Evolutionary conservation across 495 filamentous ascomycete species (phyloP), one percentile per base, ranked within the genome.

Genomic region (Penicillium alfredii): DNA sequence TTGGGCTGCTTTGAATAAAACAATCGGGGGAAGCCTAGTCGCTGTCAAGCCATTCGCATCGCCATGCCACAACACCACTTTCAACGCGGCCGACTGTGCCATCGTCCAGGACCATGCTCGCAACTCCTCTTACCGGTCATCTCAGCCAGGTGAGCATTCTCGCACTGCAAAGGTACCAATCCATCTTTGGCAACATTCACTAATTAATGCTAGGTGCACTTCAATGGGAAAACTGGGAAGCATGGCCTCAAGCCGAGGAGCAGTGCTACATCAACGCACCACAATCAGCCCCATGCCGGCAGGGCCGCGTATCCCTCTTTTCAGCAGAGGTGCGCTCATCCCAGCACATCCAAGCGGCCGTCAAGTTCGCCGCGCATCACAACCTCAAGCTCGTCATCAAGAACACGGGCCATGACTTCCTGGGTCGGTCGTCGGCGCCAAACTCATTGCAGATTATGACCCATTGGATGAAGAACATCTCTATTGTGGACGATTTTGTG

Each of bases 381-480:
- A 69, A 73, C 56, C 53, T 71, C n/a, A 61, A 64, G 6, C 42
- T 58, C 5, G 61, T 73, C 16, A 66, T 82, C 27, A 78, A 72
- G 18, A 80, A 79, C 44, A 79, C 74, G 0, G 78, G 78, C 1
- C 51, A 61, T 47, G 57, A 68, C 15, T 73, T 68, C 45, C 44
- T 60, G 9, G 74, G 69, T 13, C 77, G 74, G 45, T 68, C 70
- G n/a, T 66, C 63, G 3, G 74, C 74, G 0, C 56, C 56, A n/a
- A 66, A 72, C 2, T 64, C 68, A 3, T 50, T 81, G 6, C 54
- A 56, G 14, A 32, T 76, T 10, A 74, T 70, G 65, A 77, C 73
- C 0, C 68, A 75, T 30, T 56, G 60, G 6, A 45, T 80, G 11
- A 73, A 73, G 39, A 17, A 47, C 15, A 62, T 68, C 25, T 11